Evolutionary conservation across 2,329 filamentous ascomycete species (phyloP), one percentile per base, ranked within the genome.

Genomic region (Didymella sp.): DNA sequence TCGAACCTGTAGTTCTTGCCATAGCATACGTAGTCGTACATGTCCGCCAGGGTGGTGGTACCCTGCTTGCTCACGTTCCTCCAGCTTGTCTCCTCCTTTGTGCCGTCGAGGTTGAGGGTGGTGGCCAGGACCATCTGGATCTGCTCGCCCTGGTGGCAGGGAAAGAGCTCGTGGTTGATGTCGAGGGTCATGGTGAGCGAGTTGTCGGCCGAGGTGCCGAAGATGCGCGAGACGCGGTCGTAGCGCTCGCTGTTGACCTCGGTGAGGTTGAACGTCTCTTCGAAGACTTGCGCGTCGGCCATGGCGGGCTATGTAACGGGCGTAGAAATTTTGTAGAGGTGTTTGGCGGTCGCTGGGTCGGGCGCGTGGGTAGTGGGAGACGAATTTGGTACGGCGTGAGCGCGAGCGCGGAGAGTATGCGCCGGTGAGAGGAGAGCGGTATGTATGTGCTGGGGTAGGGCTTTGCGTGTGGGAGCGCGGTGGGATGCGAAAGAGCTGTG

Each of bases 151-250:
- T 87, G 80, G 35, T 81, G 76, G 68, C 90, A 86, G 2, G 91
- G 91, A 78, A 95, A 97, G 7, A 99, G 86, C 79, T 99, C 94
- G 56, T 87, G 89, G 82, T 98, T 97, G 79, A 98, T 87, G 79
- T 99, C 95, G 59, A 99, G 89, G 6, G 87, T 88, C 81, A 98
- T 88, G 62, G 86, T 84, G 27, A 90, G 91, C 83, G 68, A 85
- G 78, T 93, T 86, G 79, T 96, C 92, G 66, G 85, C 82, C 22
- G 89, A 94, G 48, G 85, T 90, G 73, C 87, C 92, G 52, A 82
- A 86, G 73, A 98, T 86, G 67, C 95, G 94, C 52, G 91, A 90
- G 24, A 97, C 94, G 63, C 94, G 91, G 80, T 98, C 95, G 79
- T 99, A 99, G 80, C 97, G 96, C 72, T 88, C 85, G 72, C 88